A percentile compares a stretch with the other conserved stretches of the same genome.
phyloP scores from a whole-genome alignment of 2,329 filamentous ascomycete species.

The Pleomassaria siparia region DNA sequence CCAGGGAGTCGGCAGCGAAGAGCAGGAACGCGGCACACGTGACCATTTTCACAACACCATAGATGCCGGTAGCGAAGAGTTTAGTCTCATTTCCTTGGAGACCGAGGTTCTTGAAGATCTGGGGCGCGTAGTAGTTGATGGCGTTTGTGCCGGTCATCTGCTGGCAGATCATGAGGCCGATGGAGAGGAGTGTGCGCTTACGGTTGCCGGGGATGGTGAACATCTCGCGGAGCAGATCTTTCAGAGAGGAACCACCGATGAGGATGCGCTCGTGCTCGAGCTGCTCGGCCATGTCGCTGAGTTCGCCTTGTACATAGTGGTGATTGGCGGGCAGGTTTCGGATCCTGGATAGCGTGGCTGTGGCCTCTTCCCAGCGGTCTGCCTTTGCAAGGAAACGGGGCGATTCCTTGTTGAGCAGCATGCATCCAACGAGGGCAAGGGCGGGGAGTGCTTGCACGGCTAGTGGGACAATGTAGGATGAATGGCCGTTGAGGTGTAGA shows the following conservation, averaged over 20 bases:
- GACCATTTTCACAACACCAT: constrained; percentile 70
- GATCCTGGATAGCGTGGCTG: constrained; percentile 57
- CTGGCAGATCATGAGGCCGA: constrained; percentile 68
- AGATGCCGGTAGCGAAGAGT: constrained; percentile 73
- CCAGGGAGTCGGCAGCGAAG: constrained; percentile 69
- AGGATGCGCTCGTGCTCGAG: constrained; percentile 59
- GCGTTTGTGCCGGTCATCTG: constrained; percentile 65
- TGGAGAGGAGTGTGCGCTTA: constrained; percentile 64
- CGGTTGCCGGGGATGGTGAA: constrained; percentile 55
- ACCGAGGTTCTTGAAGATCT: constrained; percentile 68
- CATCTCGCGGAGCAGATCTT: constrained; percentile 44
- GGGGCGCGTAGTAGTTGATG: constrained; percentile 66
- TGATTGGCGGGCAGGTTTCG: constrained; percentile 52
- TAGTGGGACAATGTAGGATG: constrained; percentile 63
- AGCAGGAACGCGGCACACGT: constrained; percentile 66
- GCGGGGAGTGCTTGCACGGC: constrained; percentile 67
- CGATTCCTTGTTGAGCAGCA: constrained; percentile 65
- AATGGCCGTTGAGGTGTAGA: constrained; percentile 49
- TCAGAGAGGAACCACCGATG: constrained; percentile 51
- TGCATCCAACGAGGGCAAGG: constrained; percentile 60
- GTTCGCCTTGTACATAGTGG: constrained; percentile 39
- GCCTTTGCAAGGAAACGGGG: constrained; percentile 69
- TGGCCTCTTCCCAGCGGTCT: constrained; percentile 68
- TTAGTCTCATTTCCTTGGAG: constrained; percentile 58
- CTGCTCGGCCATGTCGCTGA: constrained; percentile 42